Evolutionary conservation across 371 early-diverging fungal genomes (phyloP).

Genomic region (Rhizopus delemar): DNA sequence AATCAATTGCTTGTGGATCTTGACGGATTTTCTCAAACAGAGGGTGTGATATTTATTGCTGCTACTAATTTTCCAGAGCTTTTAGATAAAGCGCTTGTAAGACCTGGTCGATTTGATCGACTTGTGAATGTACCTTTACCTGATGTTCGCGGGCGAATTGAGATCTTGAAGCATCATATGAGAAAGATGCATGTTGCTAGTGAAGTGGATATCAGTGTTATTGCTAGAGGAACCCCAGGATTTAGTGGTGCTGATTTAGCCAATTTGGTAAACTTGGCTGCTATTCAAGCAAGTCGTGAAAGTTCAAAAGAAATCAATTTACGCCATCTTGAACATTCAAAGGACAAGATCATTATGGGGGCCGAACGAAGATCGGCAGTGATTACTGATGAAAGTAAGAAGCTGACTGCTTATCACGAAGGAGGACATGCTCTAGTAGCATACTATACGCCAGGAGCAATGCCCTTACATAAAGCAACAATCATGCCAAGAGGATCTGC

Average conservation of each 20-base stretch:
- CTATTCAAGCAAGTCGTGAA: slow-evolving; percentile 89
- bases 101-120: slow-evolving; percentile 98
- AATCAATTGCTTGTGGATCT: slow-evolving; percentile 96
- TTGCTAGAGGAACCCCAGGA: slow-evolving; percentile 97
- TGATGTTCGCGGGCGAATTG: slow-evolving; percentile 92
- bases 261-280: slow-evolving; percentile 94
- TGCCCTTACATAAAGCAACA: slow-evolving; percentile 98
- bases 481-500: slow-evolving; percentile 95
- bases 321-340: slow-evolving; percentile 92
- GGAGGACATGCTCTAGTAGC: slow-evolving; percentile 97
- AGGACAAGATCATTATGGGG: slow-evolving; percentile 98
- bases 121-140: slow-evolving; percentile 95
- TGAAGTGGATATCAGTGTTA: slow-evolving; percentile 76
- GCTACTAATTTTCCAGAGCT: slow-evolving; percentile 99
- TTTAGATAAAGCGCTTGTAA: slow-evolving; percentile 94
- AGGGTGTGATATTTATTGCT: slow-evolving; percentile 96
- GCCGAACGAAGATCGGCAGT: slow-evolving; percentile 91
- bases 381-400: slow-evolving; percentile 84
- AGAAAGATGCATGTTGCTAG: slow-evolving; percentile 65
- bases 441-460: slow-evolving; percentile 91
- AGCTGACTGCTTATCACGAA: slow-evolving; percentile 96
- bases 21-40: slow-evolving; percentile 93
- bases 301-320: slow-evolving; percentile 67
- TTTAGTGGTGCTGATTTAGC: slow-evolving; percentile 98
- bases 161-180: slow-evolving; percentile 90